These are phyloP conservation scores for Penicillium sp. DNA, from an alignment of 2,329 filamentous ascomycete genomes.

Conservation along the genomic window DNA sequence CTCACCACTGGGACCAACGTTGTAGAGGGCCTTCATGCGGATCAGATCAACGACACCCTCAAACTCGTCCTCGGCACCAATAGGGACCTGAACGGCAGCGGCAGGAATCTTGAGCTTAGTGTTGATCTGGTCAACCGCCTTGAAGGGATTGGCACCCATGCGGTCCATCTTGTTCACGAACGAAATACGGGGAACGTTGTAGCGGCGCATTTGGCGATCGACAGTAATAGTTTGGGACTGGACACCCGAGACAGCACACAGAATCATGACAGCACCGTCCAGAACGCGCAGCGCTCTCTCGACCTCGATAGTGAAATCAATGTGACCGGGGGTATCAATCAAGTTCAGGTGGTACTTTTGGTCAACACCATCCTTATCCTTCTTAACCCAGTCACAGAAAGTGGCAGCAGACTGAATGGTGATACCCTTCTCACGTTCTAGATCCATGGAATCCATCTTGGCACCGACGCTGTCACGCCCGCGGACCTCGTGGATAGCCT, in stretches of 20 bases:
- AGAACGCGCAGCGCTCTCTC: conserved; percentile 92
- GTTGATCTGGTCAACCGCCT: conserved; percentile 96
- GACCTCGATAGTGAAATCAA: conserved; percentile 98
- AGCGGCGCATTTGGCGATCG: conserved; percentile 96
- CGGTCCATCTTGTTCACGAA: conserved; percentile 99
- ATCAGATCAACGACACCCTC: conserved; percentile 90
- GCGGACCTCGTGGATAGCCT: conserved; percentile 93
- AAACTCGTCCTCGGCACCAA: conserved; percentile 88
- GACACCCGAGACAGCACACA: conserved; percentile 95
- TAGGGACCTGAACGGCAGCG: conserved; percentile 90
- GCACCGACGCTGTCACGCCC: conserved; percentile 86
- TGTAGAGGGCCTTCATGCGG: conserved; percentile 89
- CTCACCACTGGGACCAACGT: conserved; percentile 79
- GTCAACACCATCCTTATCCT: conserved; percentile 71
- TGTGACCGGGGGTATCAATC: conserved; percentile 97
- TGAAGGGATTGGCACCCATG: conserved; percentile 97
- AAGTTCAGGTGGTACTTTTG: conserved; percentile 96
- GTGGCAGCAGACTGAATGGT: conserved; percentile 98
- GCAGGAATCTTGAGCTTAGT: conserved; percentile 90
- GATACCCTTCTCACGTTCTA: conserved; percentile 97
- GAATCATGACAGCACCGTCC: conserved; percentile 96
- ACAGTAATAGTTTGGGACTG: conserved; percentile 98
- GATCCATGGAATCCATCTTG: conserved; percentile 99
- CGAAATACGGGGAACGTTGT: conserved; percentile 91
- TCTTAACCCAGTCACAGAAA: conserved; percentile 95